A percentile compares a stretch with the other conserved stretches of the same genome.
These are phyloP conservation scores for Leccinum truebloodii DNA, from an alignment of 768 basidiomycete species.

Conservation along the genomic window DNA sequence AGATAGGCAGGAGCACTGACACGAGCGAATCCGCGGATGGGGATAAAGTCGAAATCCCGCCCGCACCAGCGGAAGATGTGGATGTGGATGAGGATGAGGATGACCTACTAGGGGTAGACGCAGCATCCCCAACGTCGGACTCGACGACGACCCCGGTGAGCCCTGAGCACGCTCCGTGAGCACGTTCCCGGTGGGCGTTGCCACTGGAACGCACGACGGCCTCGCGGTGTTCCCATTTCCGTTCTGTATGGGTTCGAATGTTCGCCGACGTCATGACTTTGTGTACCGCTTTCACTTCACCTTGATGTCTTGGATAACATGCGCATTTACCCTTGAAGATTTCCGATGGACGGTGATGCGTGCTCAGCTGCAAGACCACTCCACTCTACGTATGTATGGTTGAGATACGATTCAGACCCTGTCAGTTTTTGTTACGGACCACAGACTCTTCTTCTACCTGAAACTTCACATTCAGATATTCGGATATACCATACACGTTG, in stretches of 20 bases:
- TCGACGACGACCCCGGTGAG: neutral
- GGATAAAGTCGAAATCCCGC: constrained; percentile 7
- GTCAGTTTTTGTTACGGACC: neutral
- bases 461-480: constrained; percentile 3
- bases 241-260: neutral
- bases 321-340: neutral
- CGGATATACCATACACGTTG: constrained; percentile 13
- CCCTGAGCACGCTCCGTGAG: constrained; percentile 7
- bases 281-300: neutral
- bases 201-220: neutral
- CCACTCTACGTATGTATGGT: neutral
- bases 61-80: neutral
- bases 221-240: constrained; percentile 6
- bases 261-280: constrained; percentile 1
- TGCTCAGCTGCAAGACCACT: neutral
- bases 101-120: neutral
- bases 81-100: neutral
- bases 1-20: constrained; percentile 21
- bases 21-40: constrained; percentile 1
- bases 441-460: neutral
- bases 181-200: neutral
- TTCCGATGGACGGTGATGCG: neutral
- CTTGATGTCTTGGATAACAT: constrained; percentile 14
- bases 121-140: constrained; percentile 2
- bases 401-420: neutral